These are phyloP conservation scores for Pilatotrama ljubarskyi DNA, from an alignment of 768 basidiomycete species.

Conservation along the genomic window DNA sequence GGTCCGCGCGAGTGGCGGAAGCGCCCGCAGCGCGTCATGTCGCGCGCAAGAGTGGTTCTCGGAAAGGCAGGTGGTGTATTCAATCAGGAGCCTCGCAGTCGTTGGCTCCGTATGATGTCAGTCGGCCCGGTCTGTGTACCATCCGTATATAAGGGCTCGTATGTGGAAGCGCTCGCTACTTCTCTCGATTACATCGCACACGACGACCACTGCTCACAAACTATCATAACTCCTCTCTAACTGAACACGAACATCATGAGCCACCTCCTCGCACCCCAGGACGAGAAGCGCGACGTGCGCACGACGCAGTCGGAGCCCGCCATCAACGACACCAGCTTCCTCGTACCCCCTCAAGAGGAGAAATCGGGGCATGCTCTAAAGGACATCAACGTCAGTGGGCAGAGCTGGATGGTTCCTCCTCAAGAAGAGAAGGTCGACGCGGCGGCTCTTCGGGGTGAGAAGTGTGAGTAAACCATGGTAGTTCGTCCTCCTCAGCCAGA, in stretches of 20 bases:
- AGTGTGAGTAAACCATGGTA: neutral
- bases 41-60: neutral
- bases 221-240: neutral
- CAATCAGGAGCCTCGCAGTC: neutral
- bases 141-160: neutral
- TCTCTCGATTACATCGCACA: neutral
- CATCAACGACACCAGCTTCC: constrained; percentile 7
- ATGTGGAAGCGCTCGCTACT: neutral
- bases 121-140: neutral
- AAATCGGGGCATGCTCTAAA: neutral
- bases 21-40: constrained; percentile 11
- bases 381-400: neutral
- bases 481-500: neutral
- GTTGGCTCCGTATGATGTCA: constrained; percentile 9
- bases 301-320: constrained; percentile 3
- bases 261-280: constrained; percentile 13
- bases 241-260: neutral
- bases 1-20: constrained; percentile 1
- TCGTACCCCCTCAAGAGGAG: constrained; percentile 15
- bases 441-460: constrained; percentile 1
- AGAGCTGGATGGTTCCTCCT: constrained; percentile 10
- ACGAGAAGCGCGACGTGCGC: constrained; percentile 7
- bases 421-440: constrained; percentile 10
- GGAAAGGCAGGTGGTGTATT: constrained; percentile 18
- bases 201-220: neutral